phyloP scores from a whole-genome alignment of 805 yeast genomes.

The Candida michaelii region DNA sequence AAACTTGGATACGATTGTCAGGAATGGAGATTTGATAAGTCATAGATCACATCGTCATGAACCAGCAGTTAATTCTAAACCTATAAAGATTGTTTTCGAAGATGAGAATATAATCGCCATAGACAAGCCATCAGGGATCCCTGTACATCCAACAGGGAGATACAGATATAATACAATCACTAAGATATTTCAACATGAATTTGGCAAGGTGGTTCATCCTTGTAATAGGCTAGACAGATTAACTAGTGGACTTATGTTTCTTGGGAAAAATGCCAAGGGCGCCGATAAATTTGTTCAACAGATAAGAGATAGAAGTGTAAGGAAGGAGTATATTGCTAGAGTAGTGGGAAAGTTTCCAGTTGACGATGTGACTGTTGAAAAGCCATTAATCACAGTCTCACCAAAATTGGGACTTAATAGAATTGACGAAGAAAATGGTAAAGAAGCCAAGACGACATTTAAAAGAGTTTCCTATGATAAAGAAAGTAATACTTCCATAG shows the following conservation, averaged over 20 bases:
- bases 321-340: constrained; percentile 82
- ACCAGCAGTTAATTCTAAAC: constrained; percentile 68
- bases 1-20: constrained; percentile 58
- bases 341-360: constrained; percentile 84
- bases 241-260: constrained; percentile 91
- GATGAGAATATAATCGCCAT: constrained; percentile 77
- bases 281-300: constrained; percentile 77
- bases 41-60: constrained; percentile 88
- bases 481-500: constrained; percentile 59
- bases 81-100: constrained; percentile 67
- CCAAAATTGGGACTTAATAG: constrained; percentile 72
- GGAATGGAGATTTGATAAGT: constrained; percentile 79
- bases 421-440: constrained; percentile 50
- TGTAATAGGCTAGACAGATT: constrained; percentile 87
- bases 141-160: constrained; percentile 94
- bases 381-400: constrained; percentile 67
- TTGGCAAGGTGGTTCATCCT: constrained; percentile 62
- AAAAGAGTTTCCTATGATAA: constrained; percentile 63
- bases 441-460: constrained; percentile 75
- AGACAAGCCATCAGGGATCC: constrained; percentile 92
- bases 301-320: constrained; percentile 67
- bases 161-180: constrained; percentile 75
- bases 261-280: constrained; percentile 78
- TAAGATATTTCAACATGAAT: constrained; percentile 70
- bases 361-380: constrained; percentile 53